These are phyloP conservation scores for Stentor coeruleus DNA, from an alignment of 73 alveolate genomes.

Conservation along the genomic window DNA sequence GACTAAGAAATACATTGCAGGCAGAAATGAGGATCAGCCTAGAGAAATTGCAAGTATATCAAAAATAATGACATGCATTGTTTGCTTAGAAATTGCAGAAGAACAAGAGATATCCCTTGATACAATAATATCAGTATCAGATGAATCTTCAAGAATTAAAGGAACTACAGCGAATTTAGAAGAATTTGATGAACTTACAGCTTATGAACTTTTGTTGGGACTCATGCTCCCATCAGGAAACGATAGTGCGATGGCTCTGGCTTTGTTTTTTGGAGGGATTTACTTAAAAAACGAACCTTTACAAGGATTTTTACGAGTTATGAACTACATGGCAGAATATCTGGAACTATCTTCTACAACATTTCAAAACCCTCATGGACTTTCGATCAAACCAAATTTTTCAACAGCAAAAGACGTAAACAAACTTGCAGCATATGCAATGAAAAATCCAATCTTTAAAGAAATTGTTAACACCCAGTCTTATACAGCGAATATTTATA, in stretches of 20 bases:
- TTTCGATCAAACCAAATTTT: conserved; percentile 43
- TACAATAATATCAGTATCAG: conserved; percentile 46
- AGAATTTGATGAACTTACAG: conserved; percentile 37
- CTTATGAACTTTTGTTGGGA: conserved; percentile 58
- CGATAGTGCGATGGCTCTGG: conserved; percentile 59
- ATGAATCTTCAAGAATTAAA: conserved; percentile 47
- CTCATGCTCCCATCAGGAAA: conserved; percentile 77
- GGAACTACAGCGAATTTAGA: conserved; percentile 68
- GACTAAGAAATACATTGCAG: conserved; percentile 28
- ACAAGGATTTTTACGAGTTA: conserved; percentile 37
- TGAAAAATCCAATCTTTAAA: conserved; percentile 38
- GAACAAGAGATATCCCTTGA: conserved; percentile 40
- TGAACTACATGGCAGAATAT: conserved; percentile 40
- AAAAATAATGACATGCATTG: conserved; percentile 66
- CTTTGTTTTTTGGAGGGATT: neutral
- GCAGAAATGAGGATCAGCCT: conserved; percentile 31
- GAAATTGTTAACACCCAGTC: conserved; percentile 42
- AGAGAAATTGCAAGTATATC: conserved; percentile 75
- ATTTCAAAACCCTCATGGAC: conserved; percentile 70
- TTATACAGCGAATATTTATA: conserved; percentile 27
- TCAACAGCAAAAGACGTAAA: conserved; percentile 62
- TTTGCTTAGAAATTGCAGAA: conserved; percentile 35
- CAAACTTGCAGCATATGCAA: conserved; percentile 40
- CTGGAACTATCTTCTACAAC: conserved; percentile 32
- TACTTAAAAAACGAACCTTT: neutral